A percentile compares a stretch with the other conserved stretches of the same genome.
Conservation (phyloP, 2,329 filamentous ascomycete species). For the Trichoderma pleuroti region DNA sequence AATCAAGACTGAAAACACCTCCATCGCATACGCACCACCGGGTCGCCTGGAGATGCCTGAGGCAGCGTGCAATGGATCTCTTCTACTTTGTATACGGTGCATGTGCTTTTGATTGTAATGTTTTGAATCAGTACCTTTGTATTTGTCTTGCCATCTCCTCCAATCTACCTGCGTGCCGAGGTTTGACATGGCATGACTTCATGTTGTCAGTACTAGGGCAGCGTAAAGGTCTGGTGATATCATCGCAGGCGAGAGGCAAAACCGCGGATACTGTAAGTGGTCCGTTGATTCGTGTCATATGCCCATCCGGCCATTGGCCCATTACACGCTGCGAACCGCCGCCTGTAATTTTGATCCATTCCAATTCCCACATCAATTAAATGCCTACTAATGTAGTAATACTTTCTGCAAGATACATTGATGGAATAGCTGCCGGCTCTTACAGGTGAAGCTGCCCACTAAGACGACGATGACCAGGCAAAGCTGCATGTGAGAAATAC, state of each 20-base stretch:
- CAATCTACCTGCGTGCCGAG: background rate
- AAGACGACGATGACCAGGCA: background rate
- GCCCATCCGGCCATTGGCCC: background rate
- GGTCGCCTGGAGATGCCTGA: slow-evolving; percentile 10
- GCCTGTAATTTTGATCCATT: background rate
- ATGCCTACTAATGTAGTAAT: background rate
- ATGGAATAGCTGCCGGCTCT: background rate
- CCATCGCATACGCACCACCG: background rate
- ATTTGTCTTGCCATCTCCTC: background rate
- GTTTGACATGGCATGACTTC: background rate
- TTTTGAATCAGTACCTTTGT: background rate
- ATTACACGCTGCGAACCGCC: background rate
- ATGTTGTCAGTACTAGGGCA: background rate
- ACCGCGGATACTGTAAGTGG: background rate
- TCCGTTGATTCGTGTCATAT: background rate
- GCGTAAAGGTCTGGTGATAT: background rate
- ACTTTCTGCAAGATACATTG: background rate
- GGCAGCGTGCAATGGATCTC: background rate
- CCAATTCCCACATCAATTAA: background rate
- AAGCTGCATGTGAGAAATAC: background rate
- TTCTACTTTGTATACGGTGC: background rate
- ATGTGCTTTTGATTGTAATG: background rate
- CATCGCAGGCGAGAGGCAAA: background rate
- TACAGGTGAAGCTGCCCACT: background rate
- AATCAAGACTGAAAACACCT: background rate